Base-by-base conservation (phyloP, 306 rosid genomes). In the Lotus japonicus region DNA sequence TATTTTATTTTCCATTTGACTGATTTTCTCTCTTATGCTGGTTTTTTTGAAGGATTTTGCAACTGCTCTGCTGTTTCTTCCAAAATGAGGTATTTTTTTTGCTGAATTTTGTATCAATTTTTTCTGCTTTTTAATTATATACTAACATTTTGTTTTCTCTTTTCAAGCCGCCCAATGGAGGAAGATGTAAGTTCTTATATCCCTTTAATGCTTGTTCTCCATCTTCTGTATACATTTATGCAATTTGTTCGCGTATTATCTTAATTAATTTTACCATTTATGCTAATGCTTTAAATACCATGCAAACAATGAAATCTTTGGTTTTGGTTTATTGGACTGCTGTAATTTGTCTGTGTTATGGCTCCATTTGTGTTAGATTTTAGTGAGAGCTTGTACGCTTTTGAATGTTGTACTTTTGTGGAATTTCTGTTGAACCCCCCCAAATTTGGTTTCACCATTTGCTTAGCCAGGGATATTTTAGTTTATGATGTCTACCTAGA, bases 161-260 rank as follows among this genome's bases (percentile, higher is more conserved):
- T 58, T 49, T 50, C 79, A 59, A 84, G 91, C 74, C 82, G 85
- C 7, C 89, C 96, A 63, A 77, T 84, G 92, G 95, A 92, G 70
- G 98, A 87, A 87, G 96, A 92, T 31, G 98, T 86, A 82, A 86
- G 98, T 79, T 70, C 17, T 49, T 14, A 50, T 66, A 36, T n/a
- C n/a, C n/a, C n/a, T n/a, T n/a, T n/a, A n/a, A n/a, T 21, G 26
- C 26, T 21, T 21, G 26, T 21, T 21, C 26, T 21, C 26, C 26
- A 21, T 21, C 26, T 21, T 21, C 26, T 1, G 3, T 21, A 21
- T 21, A 3, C 26, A 21, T 21, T 21, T 21, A 21, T 21, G 26
- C 26, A 21, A 21, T 21, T 21, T 21, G 26, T 21, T n/a, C n/a
- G n/a, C n/a, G n/a, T n/a, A n/a, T n/a, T n/a, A n/a, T n/a, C n/a